Evolutionary conservation across 352 stramenopile genomes (phyloP).

Genomic region (Globisporangium orthogonon): DNA sequence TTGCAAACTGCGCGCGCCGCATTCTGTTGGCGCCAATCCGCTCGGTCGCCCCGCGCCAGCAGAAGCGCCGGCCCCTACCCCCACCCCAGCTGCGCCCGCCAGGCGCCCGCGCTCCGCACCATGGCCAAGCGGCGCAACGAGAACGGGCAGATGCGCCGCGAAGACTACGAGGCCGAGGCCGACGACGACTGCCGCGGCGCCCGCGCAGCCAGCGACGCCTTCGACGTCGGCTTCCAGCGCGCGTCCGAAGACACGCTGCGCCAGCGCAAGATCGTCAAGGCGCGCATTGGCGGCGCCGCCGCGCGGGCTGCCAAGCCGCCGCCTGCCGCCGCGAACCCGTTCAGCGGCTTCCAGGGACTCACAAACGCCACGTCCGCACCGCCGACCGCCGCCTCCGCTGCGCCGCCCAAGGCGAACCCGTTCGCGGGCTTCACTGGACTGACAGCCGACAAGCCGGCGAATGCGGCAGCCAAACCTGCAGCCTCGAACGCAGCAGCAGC

Average conservation of each 20-base stretch:
- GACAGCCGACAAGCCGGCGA: slow-evolving; percentile 13
- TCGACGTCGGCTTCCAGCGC: slow-evolving; percentile 61
- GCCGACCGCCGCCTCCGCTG: neutral
- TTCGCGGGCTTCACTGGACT: slow-evolving; percentile 67
- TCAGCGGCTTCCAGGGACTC: slow-evolving; percentile 42
- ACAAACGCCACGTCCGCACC: slow-evolving; percentile 7
- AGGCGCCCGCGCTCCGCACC: neutral
- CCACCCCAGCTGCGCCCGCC: no score
- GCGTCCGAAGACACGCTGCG: slow-evolving; percentile 62
- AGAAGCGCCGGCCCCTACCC: no score
- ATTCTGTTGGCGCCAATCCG: no score
- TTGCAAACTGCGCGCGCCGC: no score
- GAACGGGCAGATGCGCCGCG: slow-evolving; percentile 79
- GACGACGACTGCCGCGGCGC: slow-evolving; percentile 16
- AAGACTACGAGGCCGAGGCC: slow-evolving; percentile 73
- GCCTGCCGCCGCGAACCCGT: slow-evolving; percentile 23
- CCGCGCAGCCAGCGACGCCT: slow-evolving; percentile 30
- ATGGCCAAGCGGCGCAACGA: slow-evolving; percentile 86
- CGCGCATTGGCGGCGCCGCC: slow-evolving; percentile 24
- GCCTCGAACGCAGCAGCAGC: neutral
- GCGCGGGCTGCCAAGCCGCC: slow-evolving; percentile 11
- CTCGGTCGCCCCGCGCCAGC: no score
- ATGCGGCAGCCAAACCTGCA: slow-evolving; percentile 1
- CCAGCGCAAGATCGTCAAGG: slow-evolving; percentile 78
- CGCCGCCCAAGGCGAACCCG: slow-evolving; percentile 30